Conservation (phyloP, 306 rosid species). For the Gastrolobium bilobum region DNA sequence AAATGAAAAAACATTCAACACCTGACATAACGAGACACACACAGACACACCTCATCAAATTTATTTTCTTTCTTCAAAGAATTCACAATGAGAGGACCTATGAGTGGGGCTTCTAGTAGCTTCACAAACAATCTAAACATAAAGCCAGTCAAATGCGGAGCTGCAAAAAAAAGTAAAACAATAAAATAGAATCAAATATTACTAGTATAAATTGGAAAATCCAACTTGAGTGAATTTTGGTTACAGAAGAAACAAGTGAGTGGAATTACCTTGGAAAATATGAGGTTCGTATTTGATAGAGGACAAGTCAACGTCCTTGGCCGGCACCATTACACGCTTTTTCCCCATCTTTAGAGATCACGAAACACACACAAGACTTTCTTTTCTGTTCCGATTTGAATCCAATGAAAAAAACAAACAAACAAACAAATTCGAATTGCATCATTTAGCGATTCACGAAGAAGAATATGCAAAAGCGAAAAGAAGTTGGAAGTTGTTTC, state of each 20-base stretch:
- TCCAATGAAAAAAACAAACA: too few relatives aligned
- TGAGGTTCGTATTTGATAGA: conserved; percentile 66
- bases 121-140: conserved; percentile 69
- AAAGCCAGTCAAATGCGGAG: conserved; percentile 92
- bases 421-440: not conserved
- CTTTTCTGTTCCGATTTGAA: conserved; percentile 6
- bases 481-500: not conserved
- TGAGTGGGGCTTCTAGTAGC: conserved; percentile 67
- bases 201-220: not conserved
- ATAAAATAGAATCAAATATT: not conserved
- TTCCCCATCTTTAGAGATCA: conserved; percentile 65
- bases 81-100: conserved; percentile 70
- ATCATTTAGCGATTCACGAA: not conserved
- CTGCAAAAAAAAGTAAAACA: conserved; percentile 55
- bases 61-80: conserved; percentile 74
- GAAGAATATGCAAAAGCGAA: not conserved
- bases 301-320: conserved; percentile 71
- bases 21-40: conserved; percentile 3
- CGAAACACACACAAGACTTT: not conserved
- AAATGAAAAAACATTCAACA: not conserved
- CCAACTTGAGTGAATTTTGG: conserved; percentile 1
- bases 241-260: not conserved
- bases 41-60: conserved; percentile 69
- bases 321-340: conserved; percentile 75
- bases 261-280: conserved; percentile 57